A percentile compares a stretch with the other conserved stretches of the same genome.
Evolutionary conservation across 306 rosid species (phyloP).

Genomic region (Hylodesmum podocarpum): DNA sequence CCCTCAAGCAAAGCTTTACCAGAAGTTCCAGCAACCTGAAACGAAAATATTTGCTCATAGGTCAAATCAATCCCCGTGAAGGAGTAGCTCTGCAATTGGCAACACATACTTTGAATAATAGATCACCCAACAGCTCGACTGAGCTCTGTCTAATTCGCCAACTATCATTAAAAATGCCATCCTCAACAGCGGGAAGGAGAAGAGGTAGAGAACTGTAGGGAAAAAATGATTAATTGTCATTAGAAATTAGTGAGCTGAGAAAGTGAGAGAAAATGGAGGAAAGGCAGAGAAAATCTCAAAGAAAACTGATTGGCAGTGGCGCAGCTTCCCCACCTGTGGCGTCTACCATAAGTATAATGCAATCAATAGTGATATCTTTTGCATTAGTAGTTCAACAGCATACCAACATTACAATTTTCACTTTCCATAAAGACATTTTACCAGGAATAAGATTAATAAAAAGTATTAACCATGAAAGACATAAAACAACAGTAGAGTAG

Average conservation of each 20-base stretch:
- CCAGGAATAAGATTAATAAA: neutral
- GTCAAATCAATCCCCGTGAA: conserved; percentile 2
- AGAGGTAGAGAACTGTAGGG: conserved; percentile 79
- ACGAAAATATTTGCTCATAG: conserved; percentile 18
- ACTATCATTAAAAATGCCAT: conserved; percentile 94
- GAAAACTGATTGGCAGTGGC: neutral
- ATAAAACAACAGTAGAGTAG: conserved; percentile 10
- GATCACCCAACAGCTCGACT: conserved; percentile 93
- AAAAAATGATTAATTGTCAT: neutral
- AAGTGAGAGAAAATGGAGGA: neutral
- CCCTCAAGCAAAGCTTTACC: conserved; percentile 99
- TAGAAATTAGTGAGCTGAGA: neutral
- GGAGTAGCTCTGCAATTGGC: neutral
- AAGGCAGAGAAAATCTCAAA: neutral
- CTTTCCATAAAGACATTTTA: neutral
- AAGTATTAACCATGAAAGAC: neutral
- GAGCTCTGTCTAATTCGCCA: conserved; percentile 99
- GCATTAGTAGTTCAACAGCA: neutral
- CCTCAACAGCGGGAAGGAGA: conserved; percentile 96
- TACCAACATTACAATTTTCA: neutral
- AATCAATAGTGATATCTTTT: neutral
- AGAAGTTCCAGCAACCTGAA: conserved; percentile 98
- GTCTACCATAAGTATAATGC: neutral
- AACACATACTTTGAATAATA: conserved; percentile 77
- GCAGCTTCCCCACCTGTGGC: neutral